A percentile compares a stretch with the other conserved stretches of the same genome.
These are phyloP conservation scores for Athelia sp. DNA, from an alignment of 1,284 basidiomycete species.

Conservation along the genomic window DNA sequence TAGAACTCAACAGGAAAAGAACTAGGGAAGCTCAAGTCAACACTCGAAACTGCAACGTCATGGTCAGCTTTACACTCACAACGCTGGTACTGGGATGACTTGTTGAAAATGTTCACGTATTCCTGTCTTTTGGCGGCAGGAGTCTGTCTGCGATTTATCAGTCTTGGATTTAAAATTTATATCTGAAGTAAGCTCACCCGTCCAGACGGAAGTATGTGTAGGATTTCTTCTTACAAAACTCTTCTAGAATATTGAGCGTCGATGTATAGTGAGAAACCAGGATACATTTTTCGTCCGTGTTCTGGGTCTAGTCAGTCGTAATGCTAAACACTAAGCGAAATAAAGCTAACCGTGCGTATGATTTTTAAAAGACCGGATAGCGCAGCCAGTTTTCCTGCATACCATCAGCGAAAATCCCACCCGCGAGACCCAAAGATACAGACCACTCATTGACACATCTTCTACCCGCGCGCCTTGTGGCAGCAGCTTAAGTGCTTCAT, in stretches of 20 bases:
- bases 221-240: slow-evolving; percentile 70
- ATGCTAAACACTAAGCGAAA: not conserved
- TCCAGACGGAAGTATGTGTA: slow-evolving; percentile 88
- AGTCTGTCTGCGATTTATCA: slow-evolving; percentile 56
- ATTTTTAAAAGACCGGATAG: slow-evolving; percentile 69
- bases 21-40: slow-evolving; percentile 42
- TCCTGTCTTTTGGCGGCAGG: slow-evolving; percentile 78
- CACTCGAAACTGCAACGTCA: not conserved
- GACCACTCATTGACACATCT: slow-evolving; percentile 77
- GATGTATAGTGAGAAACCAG: slow-evolving; percentile 88
- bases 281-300: slow-evolving; percentile 90
- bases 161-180: slow-evolving; percentile 4
- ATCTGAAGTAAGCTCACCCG: slow-evolving; percentile 39
- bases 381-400: slow-evolving; percentile 75
- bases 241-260: slow-evolving; percentile 90
- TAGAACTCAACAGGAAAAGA: slow-evolving; percentile 90
- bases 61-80: no score
- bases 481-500: slow-evolving; percentile 64
- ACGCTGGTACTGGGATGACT: slow-evolving; percentile 58
- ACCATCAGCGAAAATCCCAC: slow-evolving; percentile 1
- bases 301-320: slow-evolving; percentile 24
- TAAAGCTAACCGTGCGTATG: slow-evolving; percentile 49
- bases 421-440: not conserved
- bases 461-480: slow-evolving; percentile 58
- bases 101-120: slow-evolving; percentile 80